A percentile compares a stretch with the other conserved stretches of the same genome.
Evolutionary conservation across 495 filamentous ascomycete species (phyloP).

Genomic region (Usnea hakonensis): DNA sequence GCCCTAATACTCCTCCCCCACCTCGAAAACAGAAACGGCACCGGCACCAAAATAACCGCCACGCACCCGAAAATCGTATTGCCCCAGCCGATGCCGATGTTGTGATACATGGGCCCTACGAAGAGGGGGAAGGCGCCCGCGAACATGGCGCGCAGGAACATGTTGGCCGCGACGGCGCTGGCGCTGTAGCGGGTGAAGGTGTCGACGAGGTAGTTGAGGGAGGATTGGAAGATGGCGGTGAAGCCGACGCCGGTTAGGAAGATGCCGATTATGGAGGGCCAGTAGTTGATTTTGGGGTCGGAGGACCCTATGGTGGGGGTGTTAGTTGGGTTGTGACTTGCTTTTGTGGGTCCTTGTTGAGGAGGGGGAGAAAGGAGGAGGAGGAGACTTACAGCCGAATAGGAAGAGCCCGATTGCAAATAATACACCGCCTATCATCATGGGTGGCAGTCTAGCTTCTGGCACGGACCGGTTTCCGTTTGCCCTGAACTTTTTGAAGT

Average conservation of each 20-base stretch:
- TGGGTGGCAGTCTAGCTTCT: constrained; percentile 53
- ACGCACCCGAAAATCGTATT: constrained; percentile 8
- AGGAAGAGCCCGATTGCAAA: constrained; percentile 51
- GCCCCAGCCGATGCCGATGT: constrained; percentile 43
- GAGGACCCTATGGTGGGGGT: neutral
- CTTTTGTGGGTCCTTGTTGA: neutral
- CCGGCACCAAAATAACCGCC: constrained; percentile 5
- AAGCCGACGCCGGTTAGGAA: constrained; percentile 40
- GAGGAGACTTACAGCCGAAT: constrained; percentile 46
- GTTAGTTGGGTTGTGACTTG: neutral
- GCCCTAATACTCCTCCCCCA: neutral
- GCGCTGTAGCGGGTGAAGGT: constrained; percentile 49
- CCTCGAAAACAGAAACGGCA: constrained; percentile 8
- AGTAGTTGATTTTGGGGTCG: neutral
- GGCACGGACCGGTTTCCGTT: constrained; percentile 45
- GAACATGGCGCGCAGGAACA: constrained; percentile 13
- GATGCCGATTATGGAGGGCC: constrained; percentile 1
- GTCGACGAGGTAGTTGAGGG: constrained; percentile 51
- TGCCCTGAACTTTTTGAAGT: constrained; percentile 40
- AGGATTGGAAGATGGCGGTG: constrained; percentile 51
- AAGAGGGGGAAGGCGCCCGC: constrained; percentile 38
- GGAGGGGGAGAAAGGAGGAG: neutral
- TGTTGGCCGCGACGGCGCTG: constrained; percentile 58
- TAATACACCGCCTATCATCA: constrained; percentile 53
- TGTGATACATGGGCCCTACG: constrained; percentile 55